These are phyloP conservation scores for Russula sp. DNA, from an alignment of 768 basidiomycete species.

Conservation along the genomic window DNA sequence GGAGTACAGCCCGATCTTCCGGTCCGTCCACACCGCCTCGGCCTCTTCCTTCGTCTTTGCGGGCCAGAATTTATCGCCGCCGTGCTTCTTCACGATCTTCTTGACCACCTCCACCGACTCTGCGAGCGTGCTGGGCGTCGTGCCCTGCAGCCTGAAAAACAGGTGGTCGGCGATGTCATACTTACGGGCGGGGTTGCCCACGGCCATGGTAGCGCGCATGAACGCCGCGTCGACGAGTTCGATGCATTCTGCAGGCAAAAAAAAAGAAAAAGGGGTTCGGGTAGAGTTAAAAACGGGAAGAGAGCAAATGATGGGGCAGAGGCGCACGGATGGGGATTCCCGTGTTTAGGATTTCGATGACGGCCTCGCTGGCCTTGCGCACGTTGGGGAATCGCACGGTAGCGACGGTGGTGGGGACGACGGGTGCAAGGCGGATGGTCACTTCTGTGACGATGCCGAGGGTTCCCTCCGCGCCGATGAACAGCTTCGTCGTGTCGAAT, in stretches of 20 bases:
- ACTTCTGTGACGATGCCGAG: conserved; percentile 89
- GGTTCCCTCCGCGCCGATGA: conserved; percentile 78
- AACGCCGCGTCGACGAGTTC: conserved; percentile 72
- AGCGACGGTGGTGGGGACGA: conserved; percentile 77
- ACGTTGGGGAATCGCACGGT: conserved; percentile 77
- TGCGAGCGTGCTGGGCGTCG: conserved; percentile 46
- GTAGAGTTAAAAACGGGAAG: neutral
- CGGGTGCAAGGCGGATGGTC: conserved; percentile 73
- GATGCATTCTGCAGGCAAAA: conserved; percentile 54
- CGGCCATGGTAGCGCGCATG: conserved; percentile 55
- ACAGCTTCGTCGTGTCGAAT: conserved; percentile 77
- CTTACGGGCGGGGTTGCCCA: conserved; percentile 34
- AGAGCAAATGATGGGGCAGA: conserved; percentile 7
- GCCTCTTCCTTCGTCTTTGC: conserved; percentile 61
- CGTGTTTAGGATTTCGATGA: conserved; percentile 59
- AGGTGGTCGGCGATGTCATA: conserved; percentile 45
- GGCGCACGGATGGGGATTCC: conserved; percentile 70
- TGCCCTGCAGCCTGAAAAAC: conserved; percentile 85
- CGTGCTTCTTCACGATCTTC: conserved; percentile 52
- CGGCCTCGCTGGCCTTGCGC: conserved; percentile 64
- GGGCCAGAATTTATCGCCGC: conserved; percentile 59
- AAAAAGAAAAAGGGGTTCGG: too few species aligned
- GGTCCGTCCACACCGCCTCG: conserved; percentile 60
- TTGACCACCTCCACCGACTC: conserved; percentile 57
- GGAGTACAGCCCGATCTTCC: conserved; percentile 59